Evolutionary conservation across 208 protist genomes (phyloP).

Genomic region (Leishmania turanica): DNA sequence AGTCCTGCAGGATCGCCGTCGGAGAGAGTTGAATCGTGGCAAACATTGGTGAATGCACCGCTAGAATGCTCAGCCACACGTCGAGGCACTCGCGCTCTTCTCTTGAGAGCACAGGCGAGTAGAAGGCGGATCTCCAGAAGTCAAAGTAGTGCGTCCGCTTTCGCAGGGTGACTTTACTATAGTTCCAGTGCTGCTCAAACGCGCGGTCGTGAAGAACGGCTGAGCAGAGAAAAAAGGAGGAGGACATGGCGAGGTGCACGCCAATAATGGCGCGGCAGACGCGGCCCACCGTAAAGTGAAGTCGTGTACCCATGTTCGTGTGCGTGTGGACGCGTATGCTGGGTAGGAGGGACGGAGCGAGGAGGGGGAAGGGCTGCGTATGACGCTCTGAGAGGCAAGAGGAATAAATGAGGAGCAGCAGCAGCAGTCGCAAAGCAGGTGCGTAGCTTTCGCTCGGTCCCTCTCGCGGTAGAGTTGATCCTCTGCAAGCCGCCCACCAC

Average conservation of each 20-base stretch:
- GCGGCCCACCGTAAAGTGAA: constrained; percentile 14
- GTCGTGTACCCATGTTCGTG: not conserved
- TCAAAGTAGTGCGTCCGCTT: constrained; percentile 30
- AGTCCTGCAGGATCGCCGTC: constrained; percentile 54
- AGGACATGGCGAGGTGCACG: constrained; percentile 33
- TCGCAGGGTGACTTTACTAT: constrained; percentile 51
- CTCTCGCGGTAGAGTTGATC: not conserved
- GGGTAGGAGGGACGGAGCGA: not conserved
- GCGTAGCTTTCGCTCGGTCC: not conserved
- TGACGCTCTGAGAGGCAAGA: not conserved
- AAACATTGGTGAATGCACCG: constrained; percentile 32
- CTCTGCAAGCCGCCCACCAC: not conserved
- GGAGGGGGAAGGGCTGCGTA: not conserved
- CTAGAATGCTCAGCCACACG: constrained; percentile 47
- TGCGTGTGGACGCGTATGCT: not conserved
- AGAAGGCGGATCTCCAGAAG: constrained; percentile 55
- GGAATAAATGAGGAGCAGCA: not conserved
- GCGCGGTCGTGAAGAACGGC: constrained; percentile 37
- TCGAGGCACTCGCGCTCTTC: constrained; percentile 64
- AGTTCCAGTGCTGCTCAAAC: constrained; percentile 67
- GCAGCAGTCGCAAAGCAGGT: not conserved
- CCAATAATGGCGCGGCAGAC: constrained; percentile 36
- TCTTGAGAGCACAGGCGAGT: constrained; percentile 33
- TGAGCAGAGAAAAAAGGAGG: constrained; percentile 41
- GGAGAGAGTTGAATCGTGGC: constrained; percentile 39